phyloP scores from a whole-genome alignment of 306 rosid species.

The Citrullus colocynthis region DNA sequence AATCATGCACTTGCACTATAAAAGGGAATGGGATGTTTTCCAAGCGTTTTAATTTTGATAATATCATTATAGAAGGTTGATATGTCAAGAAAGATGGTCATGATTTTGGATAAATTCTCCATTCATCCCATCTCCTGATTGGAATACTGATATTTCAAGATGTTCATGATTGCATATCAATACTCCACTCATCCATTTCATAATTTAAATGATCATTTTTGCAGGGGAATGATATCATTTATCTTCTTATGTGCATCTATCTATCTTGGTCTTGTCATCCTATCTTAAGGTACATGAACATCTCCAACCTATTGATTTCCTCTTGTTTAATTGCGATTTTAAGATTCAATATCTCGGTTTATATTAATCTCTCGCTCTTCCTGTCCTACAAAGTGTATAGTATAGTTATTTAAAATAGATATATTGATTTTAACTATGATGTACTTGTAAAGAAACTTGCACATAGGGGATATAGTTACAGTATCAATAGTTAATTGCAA shows the following conservation, averaged over 20 bases:
- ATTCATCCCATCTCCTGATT: neutral
- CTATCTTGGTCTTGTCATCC: slow-evolving; percentile 41
- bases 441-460: neutral
- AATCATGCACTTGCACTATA: neutral
- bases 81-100: neutral
- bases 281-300: slow-evolving; percentile 34
- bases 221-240: slow-evolving; percentile 49
- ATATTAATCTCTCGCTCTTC: neutral
- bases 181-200: neutral
- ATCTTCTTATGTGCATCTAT: slow-evolving; percentile 25
- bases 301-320: neutral
- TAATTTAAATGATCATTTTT: neutral
- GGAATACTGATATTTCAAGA: neutral
- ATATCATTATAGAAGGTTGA: neutral
- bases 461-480: neutral
- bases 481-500: neutral
- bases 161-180: neutral
- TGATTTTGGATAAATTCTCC: neutral
- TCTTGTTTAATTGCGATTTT: neutral
- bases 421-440: neutral
- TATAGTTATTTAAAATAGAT: neutral
- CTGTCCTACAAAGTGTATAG: neutral
- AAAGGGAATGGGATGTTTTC: neutral
- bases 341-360: neutral
- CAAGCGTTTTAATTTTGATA: neutral